A percentile compares a stretch with the other conserved stretches of the same genome.
Evolutionary conservation across 495 filamentous ascomycete genomes (phyloP).

Genomic region (Neurospora sp.): DNA sequence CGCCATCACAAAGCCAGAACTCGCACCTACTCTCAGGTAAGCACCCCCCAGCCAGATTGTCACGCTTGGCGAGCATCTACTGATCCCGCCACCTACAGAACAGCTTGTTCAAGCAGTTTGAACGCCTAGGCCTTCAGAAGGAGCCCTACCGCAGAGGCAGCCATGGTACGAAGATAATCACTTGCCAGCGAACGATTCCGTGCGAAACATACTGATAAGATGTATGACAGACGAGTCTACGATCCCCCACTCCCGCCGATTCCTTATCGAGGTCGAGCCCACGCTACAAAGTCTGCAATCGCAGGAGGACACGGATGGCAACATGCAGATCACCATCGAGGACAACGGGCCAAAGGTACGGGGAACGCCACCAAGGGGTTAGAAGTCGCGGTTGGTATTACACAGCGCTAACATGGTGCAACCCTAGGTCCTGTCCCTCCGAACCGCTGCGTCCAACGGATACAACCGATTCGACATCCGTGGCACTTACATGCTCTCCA

Average conservation of each 20-base stretch:
- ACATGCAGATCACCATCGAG: conserved; percentile 95
- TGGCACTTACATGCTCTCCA: conserved; percentile 92
- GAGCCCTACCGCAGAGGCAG: conserved; percentile 39
- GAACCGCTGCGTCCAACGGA: conserved; percentile 80
- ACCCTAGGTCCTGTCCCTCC: conserved; percentile 53
- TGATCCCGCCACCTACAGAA: conserved; percentile 19
- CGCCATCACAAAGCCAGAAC: conserved; percentile 34
- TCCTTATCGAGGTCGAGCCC: conserved; percentile 66
- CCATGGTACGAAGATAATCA: conserved; percentile 26
- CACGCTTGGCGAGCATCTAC: neutral
- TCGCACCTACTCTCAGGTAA: conserved; percentile 38
- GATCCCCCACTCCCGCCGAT: conserved; percentile 48
- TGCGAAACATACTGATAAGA: neutral
- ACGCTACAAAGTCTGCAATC: conserved; percentile 62
- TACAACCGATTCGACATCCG: conserved; percentile 75
- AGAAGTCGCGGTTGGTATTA: neutral
- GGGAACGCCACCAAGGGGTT: neutral
- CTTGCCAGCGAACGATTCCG: neutral
- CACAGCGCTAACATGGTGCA: conserved; percentile 26
- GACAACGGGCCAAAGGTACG: conserved; percentile 85
- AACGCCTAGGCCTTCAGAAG: conserved; percentile 26
- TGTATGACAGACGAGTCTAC: conserved; percentile 32
- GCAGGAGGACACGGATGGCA: conserved; percentile 81
- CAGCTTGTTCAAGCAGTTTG: conserved; percentile 33
- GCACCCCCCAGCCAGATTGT: neutral